Conservation (phyloP, 2,329 filamentous ascomycete species). For the Tympanopsis confertula region DNA sequence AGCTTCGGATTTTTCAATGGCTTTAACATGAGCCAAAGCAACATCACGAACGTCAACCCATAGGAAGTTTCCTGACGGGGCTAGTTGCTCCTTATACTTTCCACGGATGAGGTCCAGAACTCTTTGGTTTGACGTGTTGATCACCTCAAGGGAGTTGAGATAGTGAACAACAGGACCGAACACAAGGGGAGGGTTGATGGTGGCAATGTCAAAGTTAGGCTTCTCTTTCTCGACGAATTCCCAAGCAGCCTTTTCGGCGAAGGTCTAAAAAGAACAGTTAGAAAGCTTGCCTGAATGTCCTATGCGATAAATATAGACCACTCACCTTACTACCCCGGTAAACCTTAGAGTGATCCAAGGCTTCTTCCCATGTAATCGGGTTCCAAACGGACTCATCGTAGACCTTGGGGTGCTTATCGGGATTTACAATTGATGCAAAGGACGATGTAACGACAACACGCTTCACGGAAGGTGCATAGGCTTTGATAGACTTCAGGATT, state of each 20-base stretch:
- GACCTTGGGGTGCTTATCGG: constrained; percentile 18
- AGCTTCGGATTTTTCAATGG: constrained; percentile 41
- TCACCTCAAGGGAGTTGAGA: constrained; percentile 45
- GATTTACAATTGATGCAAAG: constrained; percentile 22
- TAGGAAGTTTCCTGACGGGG: constrained; percentile 43
- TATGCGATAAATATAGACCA: constrained; percentile 18
- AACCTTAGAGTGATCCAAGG: constrained; percentile 14
- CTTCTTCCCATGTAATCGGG: constrained; percentile 22
- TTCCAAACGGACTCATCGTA: constrained; percentile 28
- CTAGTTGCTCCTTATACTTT: constrained; percentile 41
- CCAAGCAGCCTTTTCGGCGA: constrained; percentile 60
- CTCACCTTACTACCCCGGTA: constrained; percentile 33
- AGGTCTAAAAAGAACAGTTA: constrained; percentile 33
- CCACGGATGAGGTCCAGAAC: constrained; percentile 54
- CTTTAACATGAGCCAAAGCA: constrained; percentile 50
- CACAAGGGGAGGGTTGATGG: constrained; percentile 50
- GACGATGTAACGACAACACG: constrained; percentile 22
- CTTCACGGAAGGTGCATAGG: constrained; percentile 13
- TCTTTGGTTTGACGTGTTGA: constrained; percentile 66
- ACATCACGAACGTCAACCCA: constrained; percentile 53
- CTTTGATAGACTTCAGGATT: constrained; percentile 11
- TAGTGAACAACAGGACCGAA: constrained; percentile 55
- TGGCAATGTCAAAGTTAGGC: constrained; percentile 46
- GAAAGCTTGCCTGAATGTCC: not conserved
- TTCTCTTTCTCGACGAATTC: constrained; percentile 40